Evolutionary conservation across 768 basidiomycete species (phyloP), one percentile per base, ranked within the genome.

Genomic region (Kwoniella sp.): DNA sequence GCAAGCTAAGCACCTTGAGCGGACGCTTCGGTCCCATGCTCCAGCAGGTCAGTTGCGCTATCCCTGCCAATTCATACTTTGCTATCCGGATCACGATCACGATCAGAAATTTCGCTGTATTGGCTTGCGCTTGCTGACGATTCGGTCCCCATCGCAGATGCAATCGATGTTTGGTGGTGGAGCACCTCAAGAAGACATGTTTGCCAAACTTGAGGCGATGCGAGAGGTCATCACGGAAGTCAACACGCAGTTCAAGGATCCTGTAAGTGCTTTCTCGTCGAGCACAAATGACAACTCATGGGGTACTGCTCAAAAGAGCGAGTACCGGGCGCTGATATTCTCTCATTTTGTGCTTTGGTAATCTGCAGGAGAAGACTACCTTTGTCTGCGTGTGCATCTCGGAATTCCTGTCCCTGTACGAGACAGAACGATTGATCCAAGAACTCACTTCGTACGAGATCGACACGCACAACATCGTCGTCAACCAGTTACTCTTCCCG

Each of bases 381-480:
- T 99, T 99, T 75, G 90, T 99, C 73, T 97, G 96, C 75, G 95
- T 98, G 58, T 93, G 93, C 84, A 97, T 98, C 77, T 96, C 95
- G 58, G 95, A 98, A 81, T 98, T 99, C 86, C 83, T 98, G 72
- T 96, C 93, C 15, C 84, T 99, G 28, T 99, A 99, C 81, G 96
- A 99, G 84, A 99, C 96, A 28, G 96, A 99, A 81, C 90, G 96
- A 29, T 86, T 99, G 26, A 92, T 99, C 30, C 96, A 99, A 81
- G 94, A 97, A 80, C 83, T 96, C 51, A 81, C 81, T 11, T 57
- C 63, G 3, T 83, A 82, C 72, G 92, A 93, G 79, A 97, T 97
- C 78, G 94, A 98, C 81, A 96, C 93, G 55, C 96, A 99, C 82
- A 94, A 95, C 79, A 98, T 99, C 75, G 92, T 98, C 61, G 93